A percentile compares a stretch with the other conserved stretches of the same genome.
phyloP scores from a whole-genome alignment of 345 rosid species.

The Eucalyptus erythrocorys region DNA sequence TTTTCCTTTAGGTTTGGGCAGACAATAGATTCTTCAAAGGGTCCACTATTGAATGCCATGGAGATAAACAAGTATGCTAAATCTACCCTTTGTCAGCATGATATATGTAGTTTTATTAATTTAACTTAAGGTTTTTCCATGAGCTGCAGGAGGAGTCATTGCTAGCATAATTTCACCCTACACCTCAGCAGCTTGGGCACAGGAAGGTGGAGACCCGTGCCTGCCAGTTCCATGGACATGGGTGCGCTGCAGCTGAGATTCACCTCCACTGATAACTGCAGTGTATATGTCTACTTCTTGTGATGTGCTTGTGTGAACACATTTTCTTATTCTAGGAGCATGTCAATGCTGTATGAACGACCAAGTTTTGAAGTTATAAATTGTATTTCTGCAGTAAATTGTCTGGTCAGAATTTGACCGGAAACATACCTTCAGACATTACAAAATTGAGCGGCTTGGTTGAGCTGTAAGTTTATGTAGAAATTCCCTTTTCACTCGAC shows the following conservation, averaged over 20 bases:
- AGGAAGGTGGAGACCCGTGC: constrained; percentile 97
- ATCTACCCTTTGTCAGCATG: background rate
- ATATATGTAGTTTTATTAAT: background rate
- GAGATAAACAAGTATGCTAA: constrained; percentile 55
- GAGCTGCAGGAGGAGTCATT: constrained; percentile 50
- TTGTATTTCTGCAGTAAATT: constrained; percentile 37
- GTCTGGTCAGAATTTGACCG: constrained; percentile 72
- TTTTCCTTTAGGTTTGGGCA: constrained; percentile 61
- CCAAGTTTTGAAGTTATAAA: background rate
- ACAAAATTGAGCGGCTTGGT: constrained; percentile 63
- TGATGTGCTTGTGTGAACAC: background rate
- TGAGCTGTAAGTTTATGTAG: constrained; percentile 62
- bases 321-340: background rate
- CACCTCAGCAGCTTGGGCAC: constrained; percentile 65
- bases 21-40: constrained; percentile 77
- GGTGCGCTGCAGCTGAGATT: constrained; percentile 66
- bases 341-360: background rate
- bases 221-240: constrained; percentile 91
- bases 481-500: background rate
- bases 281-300: constrained; percentile 35
- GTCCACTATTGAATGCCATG: constrained; percentile 94
- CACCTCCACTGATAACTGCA: constrained; percentile 43
- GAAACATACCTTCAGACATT: constrained; percentile 60
- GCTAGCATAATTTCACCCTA: constrained; percentile 35
- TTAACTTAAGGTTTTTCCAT: background rate